Evolutionary conservation across 1,139 yeast species (phyloP).

Genomic region (Debaryomyces nepalensis): DNA sequence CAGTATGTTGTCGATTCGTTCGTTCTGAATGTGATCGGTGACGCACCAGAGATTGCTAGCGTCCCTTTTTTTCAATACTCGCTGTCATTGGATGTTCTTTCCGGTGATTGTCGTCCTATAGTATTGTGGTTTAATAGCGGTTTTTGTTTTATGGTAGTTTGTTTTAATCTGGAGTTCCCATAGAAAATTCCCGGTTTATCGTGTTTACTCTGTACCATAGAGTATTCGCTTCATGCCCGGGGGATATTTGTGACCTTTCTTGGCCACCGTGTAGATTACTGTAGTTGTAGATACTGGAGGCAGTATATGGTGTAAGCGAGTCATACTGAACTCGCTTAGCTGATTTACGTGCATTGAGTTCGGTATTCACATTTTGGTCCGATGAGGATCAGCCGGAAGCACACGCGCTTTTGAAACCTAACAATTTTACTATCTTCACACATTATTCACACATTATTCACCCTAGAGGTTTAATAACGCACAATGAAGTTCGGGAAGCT

Average conservation of each 20-base stretch:
- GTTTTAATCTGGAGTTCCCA: conserved; percentile 48
- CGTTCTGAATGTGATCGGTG: conserved; percentile 26
- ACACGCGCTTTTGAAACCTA: neutral
- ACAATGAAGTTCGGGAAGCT: conserved; percentile 40
- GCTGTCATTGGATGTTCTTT: conserved; percentile 21
- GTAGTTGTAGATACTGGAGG: conserved; percentile 9
- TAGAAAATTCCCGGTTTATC: conserved; percentile 53
- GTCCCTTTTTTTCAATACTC: conserved; percentile 23
- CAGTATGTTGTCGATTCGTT: conserved; percentile 13
- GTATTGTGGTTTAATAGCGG: conserved; percentile 20
- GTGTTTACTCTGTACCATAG: conserved; percentile 48
- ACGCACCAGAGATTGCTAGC: conserved; percentile 17
- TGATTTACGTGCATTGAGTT: neutral
- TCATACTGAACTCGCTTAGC: no score
- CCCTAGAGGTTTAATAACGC: neutral
- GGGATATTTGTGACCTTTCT: conserved; percentile 31
- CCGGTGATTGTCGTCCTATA: conserved; percentile 17
- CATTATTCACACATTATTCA: no score
- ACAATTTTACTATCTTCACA: neutral
- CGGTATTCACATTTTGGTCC: neutral
- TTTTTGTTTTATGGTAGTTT: conserved; percentile 38
- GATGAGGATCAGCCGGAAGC: conserved; percentile 5
- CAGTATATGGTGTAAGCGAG: no score
- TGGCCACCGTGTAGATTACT: neutral
- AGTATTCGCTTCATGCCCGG: conserved; percentile 60